These are phyloP conservation scores for Petunia secreta DNA, from an alignment of 257 asterid genomes.

Conservation along the genomic window DNA sequence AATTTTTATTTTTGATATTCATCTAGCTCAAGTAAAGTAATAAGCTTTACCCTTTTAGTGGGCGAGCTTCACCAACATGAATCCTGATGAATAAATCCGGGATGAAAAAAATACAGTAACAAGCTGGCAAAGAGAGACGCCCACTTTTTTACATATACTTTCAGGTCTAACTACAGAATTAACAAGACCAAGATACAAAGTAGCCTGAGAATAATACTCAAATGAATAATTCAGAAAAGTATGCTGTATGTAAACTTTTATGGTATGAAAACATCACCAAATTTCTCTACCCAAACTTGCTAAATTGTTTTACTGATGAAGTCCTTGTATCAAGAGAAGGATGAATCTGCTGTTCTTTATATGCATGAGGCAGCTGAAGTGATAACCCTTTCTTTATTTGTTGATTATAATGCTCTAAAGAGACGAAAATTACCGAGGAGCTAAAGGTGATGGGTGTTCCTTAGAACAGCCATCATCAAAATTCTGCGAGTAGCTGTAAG, in stretches of 20 bases:
- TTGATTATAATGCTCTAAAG: background rate
- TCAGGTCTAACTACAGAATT: background rate
- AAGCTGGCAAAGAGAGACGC: background rate
- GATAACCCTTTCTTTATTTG: background rate
- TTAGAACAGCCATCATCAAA: slow-evolving; percentile 53
- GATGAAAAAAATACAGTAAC: background rate
- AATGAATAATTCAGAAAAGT: background rate
- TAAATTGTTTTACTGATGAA: background rate
- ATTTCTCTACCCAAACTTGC: background rate
- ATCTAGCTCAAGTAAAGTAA: background rate
- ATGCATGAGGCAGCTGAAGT: background rate
- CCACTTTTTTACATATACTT: background rate
- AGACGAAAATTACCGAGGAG: slow-evolving; percentile 35
- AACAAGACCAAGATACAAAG: background rate
- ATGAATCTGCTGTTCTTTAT: background rate
- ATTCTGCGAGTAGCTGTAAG: slow-evolving; percentile 57
- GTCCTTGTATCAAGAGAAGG: background rate
- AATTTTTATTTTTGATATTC: background rate
- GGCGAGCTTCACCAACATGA: too few species aligned
- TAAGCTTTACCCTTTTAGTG: too few species aligned
- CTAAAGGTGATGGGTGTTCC: slow-evolving; percentile 50
- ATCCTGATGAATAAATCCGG: too few species aligned
- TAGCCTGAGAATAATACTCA: too few species aligned
- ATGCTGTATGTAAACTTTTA: background rate
- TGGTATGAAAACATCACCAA: background rate